Percentiles rank a stretch among this genome's conserved stretches.
Evolutionary conservation across 2,329 filamentous ascomycete genomes (phyloP).

Genomic region (Leptographium radiaticola): DNA sequence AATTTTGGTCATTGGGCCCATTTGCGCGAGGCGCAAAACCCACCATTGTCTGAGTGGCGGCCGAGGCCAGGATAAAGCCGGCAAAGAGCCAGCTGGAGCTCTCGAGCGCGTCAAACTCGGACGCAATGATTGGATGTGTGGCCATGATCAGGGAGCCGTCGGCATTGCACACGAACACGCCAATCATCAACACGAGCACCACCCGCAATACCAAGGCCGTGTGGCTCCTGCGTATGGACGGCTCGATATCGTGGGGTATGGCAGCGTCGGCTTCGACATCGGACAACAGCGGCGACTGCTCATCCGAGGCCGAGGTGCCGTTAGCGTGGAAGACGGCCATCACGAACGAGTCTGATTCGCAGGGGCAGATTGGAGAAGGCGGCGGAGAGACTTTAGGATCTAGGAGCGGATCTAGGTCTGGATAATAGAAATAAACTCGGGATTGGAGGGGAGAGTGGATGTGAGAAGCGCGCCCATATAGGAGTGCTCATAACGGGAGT

Average conservation of each 20-base stretch:
- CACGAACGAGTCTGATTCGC: too few relatives aligned
- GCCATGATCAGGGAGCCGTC: slow-evolving; percentile 54
- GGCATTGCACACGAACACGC: slow-evolving; percentile 52
- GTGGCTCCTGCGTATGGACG: background rate
- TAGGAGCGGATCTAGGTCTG: too few relatives aligned
- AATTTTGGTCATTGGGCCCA: background rate
- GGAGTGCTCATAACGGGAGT: too few relatives aligned
- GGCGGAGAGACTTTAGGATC: too few relatives aligned
- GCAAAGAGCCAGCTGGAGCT: slow-evolving; percentile 46
- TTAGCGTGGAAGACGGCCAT: background rate
- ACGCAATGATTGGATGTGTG: slow-evolving; percentile 48
- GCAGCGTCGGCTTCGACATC: slow-evolving; percentile 7
- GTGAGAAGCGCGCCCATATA: too few relatives aligned
- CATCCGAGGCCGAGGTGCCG: background rate
- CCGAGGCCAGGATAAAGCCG: slow-evolving; percentile 35
- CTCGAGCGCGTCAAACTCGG: slow-evolving; percentile 42
- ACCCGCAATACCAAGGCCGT: background rate
- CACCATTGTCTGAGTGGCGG: slow-evolving; percentile 39
- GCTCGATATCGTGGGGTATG: background rate
- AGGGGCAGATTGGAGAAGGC: background rate
- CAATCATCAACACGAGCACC: slow-evolving; percentile 16
- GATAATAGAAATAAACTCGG: too few relatives aligned
- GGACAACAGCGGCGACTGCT: slow-evolving; percentile 6
- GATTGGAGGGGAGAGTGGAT: too few relatives aligned
- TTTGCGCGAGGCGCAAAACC: slow-evolving; percentile 9